A percentile compares a stretch with the other conserved stretches of the same genome.
Conservation (phyloP, 805 yeast genomes). For the Saccharomycopsis sp. region DNA sequence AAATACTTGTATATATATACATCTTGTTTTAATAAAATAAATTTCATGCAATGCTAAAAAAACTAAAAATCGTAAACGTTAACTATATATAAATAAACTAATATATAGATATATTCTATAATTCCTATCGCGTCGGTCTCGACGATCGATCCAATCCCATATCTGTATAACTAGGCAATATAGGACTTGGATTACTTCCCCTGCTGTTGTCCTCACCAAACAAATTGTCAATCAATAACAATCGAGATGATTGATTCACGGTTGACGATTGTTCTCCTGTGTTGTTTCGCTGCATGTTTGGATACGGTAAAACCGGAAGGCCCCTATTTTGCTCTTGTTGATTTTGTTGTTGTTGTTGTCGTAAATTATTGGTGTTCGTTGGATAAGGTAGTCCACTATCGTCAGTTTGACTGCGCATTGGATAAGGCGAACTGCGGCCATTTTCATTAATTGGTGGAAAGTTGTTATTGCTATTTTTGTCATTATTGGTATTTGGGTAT, state of each 20-base stretch:
- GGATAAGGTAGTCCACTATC: neutral
- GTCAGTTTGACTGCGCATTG: neutral
- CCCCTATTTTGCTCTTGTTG: neutral
- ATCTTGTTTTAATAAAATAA: neutral
- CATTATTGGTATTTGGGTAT: neutral
- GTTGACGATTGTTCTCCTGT: neutral
- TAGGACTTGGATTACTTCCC: conserved; percentile 14
- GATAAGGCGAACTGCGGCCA: no score
- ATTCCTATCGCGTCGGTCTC: no score
- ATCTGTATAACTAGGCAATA: conserved; percentile 13
- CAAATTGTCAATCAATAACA: conserved; percentile 18
- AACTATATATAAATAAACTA: neutral
- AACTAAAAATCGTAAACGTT: neutral
- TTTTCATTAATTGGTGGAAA: neutral
- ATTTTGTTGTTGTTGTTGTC: neutral
- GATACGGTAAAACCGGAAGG: conserved; percentile 4
- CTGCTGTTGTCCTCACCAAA: conserved; percentile 16
- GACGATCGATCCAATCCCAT: conserved; percentile 13
- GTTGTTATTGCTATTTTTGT: neutral
- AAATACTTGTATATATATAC: neutral
- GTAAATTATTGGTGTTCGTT: neutral
- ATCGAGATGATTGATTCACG: conserved; percentile 8
- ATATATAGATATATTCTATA: neutral
- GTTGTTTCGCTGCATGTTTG: neutral
- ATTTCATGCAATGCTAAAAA: neutral